Base-by-base conservation (phyloP, 768 basidiomycete genomes). In the Mycena epipterygia region DNA sequence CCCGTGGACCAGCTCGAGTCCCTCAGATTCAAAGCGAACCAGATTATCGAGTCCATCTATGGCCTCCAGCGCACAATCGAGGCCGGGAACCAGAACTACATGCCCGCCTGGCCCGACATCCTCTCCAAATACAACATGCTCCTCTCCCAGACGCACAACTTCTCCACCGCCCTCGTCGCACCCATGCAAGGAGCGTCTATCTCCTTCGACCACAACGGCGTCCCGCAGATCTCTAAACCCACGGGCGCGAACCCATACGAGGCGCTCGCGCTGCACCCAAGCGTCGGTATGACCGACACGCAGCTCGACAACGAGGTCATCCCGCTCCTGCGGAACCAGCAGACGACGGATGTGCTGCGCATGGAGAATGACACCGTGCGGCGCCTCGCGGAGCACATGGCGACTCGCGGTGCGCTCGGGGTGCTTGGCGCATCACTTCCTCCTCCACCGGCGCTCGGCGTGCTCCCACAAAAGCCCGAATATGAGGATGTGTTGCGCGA, bases 91-190 rank as follows among this genome's bases (percentile, higher is more conserved):
- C 86, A 84, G 49, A 82, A 81, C 41, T 83, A 77, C n/a, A 94
- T 95, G 90, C 90, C 91, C 3, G 81, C 92, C 11, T 95, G 95
- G 95, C 95, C 94, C 3, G 94, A 95, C 76, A 89, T 96, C 63
- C 85, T 95, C 62, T 90, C 91, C 17, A 95, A 95, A 83, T 95
- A 95, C 87, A 95, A 91, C 74, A 87, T 94, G 71, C 86, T 96
- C 30, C 87, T 95, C 64, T 93, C 93, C 0, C 95, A 95, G 75
- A 93, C 93, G 0, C 93, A 93, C 76, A 92, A 86, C 73, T 90
- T 96, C 74, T 91, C 91, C 49, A 89, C 85, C 59, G 88, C 90
- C 0, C 86, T 94, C 46, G 81, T 87, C 21, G 80, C 84, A 64
- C 79, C 84, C 55, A 70, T 83, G 41, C 81, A 79, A 29, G 73